Conservation (phyloP, 352 stramenopile species). For the Phytophthora foliorum region DNA sequence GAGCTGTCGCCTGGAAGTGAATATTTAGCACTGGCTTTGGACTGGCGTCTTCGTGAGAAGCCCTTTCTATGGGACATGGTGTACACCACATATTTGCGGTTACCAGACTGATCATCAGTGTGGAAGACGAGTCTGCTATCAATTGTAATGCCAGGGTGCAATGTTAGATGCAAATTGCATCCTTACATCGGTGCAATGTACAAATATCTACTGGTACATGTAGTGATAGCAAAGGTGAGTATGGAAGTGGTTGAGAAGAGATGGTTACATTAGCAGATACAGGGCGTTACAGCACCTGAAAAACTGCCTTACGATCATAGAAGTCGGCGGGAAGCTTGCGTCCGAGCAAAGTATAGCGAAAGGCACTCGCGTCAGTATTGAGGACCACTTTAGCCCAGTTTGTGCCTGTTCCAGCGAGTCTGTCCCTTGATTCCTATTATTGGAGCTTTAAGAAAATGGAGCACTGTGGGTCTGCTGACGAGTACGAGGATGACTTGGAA, state of each 20-base stretch:
- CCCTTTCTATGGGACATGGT: constrained; percentile 11
- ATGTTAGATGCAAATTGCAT: no score
- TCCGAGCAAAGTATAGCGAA: background rate
- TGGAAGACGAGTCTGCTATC: no score
- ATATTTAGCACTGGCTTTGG: constrained; percentile 25
- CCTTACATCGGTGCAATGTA: no score
- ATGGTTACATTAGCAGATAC: constrained; percentile 2
- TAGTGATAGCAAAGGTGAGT: background rate
- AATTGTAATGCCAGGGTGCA: no score
- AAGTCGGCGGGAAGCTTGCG: background rate
- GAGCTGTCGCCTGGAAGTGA: constrained; percentile 26
- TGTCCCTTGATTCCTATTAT: constrained; percentile 27
- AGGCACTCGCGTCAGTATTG: constrained; percentile 6
- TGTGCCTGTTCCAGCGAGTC: background rate
- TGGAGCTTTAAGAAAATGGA: constrained; percentile 3
- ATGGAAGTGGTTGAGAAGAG: constrained; percentile 1
- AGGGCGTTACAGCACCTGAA: no score
- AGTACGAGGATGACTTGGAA: constrained; percentile 22
- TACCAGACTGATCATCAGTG: no score
- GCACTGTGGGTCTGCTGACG: constrained; percentile 6
- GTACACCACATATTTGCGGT: constrained; percentile 3
- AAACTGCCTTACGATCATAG: background rate
- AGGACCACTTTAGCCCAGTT: background rate
- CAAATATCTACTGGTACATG: no score
- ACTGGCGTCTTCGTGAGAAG: constrained; percentile 12